Base-by-base conservation (phyloP, 768 basidiomycete genomes). In the Boletus pseudo-olivaceus region DNA sequence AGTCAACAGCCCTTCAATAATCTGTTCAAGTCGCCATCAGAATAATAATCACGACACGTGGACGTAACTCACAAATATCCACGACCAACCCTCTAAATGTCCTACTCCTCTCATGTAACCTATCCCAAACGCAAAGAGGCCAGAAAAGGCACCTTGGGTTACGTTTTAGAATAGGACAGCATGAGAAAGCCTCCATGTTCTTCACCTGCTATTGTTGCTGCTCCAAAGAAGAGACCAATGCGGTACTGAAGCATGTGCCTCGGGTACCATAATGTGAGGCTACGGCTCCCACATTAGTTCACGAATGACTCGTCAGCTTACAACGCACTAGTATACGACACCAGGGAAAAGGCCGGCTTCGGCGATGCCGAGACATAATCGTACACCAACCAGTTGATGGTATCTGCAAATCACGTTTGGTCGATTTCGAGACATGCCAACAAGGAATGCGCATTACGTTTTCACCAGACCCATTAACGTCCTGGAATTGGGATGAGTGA, bases 271-370 rank as follows among this genome's bases (percentile, higher is more conserved):
- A 85, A 68, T 4, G 82, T 83, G 23, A 88, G 70, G 59, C 82
- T 84, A 23, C 27, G 15, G 39, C 5, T 2, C 19, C 26, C 19
- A 7, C 1, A 14, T 64, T 9, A 56, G 54, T 3, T 20, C 7
- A n/a, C 10, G 17, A 27, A 33, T 8, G 5, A 32, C 5, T 20
- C 8, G 2, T n/a, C 6, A 8, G 19, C 19, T 9, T 19, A 26
- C 44, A 32, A 66, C 78, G 42, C 51, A 87, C 87, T 86, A 89
- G 72, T 87, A 90, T 0, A 81, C 78, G 10, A 88, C 83, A 26
- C 87, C 87, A 11, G 88, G 87, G 67, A 85, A 89, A 10, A 88
- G 64, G 4, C 88, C 86, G 5, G 85, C 83, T 68, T 90, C 88
- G 0, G 84, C 78, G 2, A 85, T 62, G 3, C 87, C 88, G 0